phyloP scores from a whole-genome alignment of 371 early-diverging fungal species.

The Mortierella sp. region DNA sequence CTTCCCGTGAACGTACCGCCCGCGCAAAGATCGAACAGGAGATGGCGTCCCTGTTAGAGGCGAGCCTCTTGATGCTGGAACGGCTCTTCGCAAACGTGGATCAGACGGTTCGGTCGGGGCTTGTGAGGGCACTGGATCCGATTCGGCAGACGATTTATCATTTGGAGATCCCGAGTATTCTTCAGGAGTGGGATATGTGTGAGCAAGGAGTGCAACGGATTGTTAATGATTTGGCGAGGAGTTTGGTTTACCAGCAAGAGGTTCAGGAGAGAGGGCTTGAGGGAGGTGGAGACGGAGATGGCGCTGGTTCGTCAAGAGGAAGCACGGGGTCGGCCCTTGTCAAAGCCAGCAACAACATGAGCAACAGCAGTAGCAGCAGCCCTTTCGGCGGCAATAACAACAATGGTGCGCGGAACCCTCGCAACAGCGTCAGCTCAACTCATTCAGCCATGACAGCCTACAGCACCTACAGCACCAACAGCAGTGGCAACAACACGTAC shows the following conservation, averaged over 20 bases:
- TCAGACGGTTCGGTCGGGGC: background rate
- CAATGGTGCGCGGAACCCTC: background rate
- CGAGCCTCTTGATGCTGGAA: slow-evolving; percentile 45
- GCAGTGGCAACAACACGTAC: background rate
- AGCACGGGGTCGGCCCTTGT: background rate
- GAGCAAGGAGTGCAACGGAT: slow-evolving; percentile 16
- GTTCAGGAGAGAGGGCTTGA: slow-evolving; percentile 22
- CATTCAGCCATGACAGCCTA: background rate
- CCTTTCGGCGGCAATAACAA: background rate
- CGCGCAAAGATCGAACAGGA: slow-evolving; percentile 47
- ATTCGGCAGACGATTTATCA: slow-evolving; percentile 30
- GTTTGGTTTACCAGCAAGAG: slow-evolving; percentile 21
- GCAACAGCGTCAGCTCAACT: slow-evolving; percentile 7
- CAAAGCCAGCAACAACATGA: background rate
- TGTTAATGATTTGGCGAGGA: slow-evolving; percentile 20
- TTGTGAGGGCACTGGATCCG: slow-evolving; percentile 17
- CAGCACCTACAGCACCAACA: slow-evolving; percentile 1
- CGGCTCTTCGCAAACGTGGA: slow-evolving; percentile 29
- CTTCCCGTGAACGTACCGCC: slow-evolving; percentile 20
- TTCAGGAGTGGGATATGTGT: slow-evolving; percentile 32
- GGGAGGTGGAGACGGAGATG: background rate
- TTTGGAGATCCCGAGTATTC: slow-evolving; percentile 22
- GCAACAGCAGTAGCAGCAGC: background rate
- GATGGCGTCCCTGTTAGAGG: slow-evolving; percentile 39
- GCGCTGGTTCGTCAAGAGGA: background rate